Evolutionary conservation across 2,329 filamentous ascomycete species (phyloP), one percentile per base, ranked within the genome.

Genomic region (Rhynchosporium agropyri): DNA sequence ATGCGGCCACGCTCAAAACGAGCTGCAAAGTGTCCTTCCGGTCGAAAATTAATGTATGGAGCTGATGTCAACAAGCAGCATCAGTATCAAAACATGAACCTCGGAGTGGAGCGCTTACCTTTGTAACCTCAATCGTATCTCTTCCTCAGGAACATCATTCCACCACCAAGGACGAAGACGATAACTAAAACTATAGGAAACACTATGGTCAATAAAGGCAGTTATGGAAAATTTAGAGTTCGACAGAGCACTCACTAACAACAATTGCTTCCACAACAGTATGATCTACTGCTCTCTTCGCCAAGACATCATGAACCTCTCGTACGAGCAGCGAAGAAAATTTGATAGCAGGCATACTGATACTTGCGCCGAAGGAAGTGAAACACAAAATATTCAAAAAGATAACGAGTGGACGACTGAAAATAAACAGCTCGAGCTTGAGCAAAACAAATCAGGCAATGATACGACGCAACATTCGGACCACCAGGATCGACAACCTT

Each of bases 401-500:
- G 3, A 36, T 4, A n/a, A 3, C 5, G 6, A 36, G n/a, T 20
- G 10, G 6, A 13, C 4, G 3, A 54, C 1, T 9, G 36, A 36
- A 40, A 20, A 42, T 13, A 38, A 54, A n/a, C 38, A 54, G 33
- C n/a, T 28, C 26, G 8, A 54, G 33, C 36, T 54, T 54, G 13
- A 42, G 40, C 10, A 36, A 20, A 42, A 40, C 15, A 20, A 26
- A 54, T 13, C 50, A 46, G n/a, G 7, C 20, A 54, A 42, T 28
- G 10, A 26, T 40, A 40, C 26, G 26, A 12, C 38, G n/a, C 20
- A 26, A 38, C 12, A 9, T 28, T 54, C 36, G 50, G 50, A 54
- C 50, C 50, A 54, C 50, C 50, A 42, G 50, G 50, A 54, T 54
- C 50, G 42, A 54, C n/a, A 54, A n/a, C 50, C 33, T 20, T 54